phyloP scores from a whole-genome alignment of 1,284 basidiomycete species.

The Ceratobasidium sp. region DNA sequence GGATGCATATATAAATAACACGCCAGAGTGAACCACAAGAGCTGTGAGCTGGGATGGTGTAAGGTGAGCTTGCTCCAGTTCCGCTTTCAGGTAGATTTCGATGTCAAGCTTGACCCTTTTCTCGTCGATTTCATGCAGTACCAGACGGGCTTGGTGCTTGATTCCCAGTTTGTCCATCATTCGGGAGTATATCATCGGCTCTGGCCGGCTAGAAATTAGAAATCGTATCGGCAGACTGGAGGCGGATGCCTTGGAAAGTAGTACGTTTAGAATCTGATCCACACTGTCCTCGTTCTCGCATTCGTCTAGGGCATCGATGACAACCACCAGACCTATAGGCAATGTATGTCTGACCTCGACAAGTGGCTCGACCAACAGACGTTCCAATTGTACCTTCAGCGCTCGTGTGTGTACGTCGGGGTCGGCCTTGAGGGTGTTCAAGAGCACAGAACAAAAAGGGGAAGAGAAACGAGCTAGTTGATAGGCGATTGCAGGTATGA shows the following conservation, averaged over 20 bases:
- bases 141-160: not conserved
- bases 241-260: not conserved
- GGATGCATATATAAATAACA: constrained; percentile 20
- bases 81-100: not conserved
- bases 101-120: not conserved
- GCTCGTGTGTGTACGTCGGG: too few species aligned
- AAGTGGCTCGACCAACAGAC: too few species aligned
- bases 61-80: not conserved
- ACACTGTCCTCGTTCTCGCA: not conserved
- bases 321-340: too few species aligned
- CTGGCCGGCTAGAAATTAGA: not conserved
- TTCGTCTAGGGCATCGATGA: not conserved
- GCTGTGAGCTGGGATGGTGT: not conserved
- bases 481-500: too few species aligned
- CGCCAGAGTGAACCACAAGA: not conserved
- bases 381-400: too few species aligned
- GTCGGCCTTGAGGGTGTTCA: too few species aligned
- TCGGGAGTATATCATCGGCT: not conserved
- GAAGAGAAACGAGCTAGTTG: too few species aligned
- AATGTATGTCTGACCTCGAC: too few species aligned
- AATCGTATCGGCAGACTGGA: not conserved
- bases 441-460: too few species aligned
- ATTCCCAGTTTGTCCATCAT: not conserved
- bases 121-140: constrained; percentile 2
- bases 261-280: not conserved